A percentile compares a stretch with the other conserved stretches of the same genome.
Evolutionary conservation across 2,329 filamentous ascomycete species (phyloP).

Genomic region (Talaromyces sp.): DNA sequence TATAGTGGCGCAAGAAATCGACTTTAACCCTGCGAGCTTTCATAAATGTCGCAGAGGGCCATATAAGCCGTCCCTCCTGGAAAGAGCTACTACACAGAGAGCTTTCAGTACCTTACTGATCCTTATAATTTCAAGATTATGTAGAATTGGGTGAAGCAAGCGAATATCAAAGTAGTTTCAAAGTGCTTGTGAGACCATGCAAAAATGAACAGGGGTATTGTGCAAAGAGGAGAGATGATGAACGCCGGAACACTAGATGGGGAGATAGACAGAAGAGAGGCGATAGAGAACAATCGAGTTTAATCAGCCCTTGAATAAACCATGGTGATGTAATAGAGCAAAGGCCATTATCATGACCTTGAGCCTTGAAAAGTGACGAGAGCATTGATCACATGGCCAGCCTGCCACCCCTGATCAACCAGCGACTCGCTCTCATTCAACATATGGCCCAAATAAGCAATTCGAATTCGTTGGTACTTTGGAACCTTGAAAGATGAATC

Average conservation of each 20-base stretch:
- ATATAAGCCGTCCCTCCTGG: no score
- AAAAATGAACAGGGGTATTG: constrained; percentile 29
- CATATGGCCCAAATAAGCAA: constrained; percentile 81
- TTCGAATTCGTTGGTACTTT: constrained; percentile 62
- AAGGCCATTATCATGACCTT: neutral
- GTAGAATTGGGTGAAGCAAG: neutral
- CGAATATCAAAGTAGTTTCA: neutral
- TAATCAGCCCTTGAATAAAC: no score
- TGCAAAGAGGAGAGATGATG: constrained; percentile 19
- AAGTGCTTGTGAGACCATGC: no score
- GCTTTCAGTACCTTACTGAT: no score
- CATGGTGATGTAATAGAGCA: neutral
- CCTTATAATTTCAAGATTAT: no score
- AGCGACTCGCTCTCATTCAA: constrained; percentile 70
- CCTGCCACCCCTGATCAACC: constrained; percentile 71
- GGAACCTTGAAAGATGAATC: constrained; percentile 53
- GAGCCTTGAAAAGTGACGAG: constrained; percentile 57
- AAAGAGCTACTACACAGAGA: no score
- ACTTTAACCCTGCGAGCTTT: no score
- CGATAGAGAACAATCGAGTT: neutral
- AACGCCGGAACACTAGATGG: constrained; percentile 24
- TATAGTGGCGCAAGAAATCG: no score
- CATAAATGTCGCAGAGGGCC: no score
- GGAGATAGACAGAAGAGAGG: neutral
- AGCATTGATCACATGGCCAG: constrained; percentile 75